A percentile compares a stretch with the other conserved stretches of the same genome.
Conservation (phyloP, 768 basidiomycete species). For the Tricholoma saponaceum region DNA sequence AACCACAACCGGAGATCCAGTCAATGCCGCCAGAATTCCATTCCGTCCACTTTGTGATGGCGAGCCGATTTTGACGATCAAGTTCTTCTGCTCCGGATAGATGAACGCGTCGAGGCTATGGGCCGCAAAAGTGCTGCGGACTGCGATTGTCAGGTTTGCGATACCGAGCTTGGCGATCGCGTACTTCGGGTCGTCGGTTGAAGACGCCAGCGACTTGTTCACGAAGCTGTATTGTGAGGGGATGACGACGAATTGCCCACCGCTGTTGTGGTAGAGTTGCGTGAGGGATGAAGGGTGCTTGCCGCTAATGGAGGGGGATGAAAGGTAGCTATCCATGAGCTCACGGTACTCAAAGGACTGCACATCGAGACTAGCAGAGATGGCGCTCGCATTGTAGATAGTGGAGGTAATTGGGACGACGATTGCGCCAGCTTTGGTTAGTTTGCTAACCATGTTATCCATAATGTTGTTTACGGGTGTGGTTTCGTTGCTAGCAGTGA, state of each 20-base stretch:
- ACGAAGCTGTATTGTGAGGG: not conserved
- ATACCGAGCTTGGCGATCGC: not conserved
- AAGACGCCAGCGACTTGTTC: not conserved
- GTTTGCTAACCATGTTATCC: not conserved
- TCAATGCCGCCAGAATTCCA: not conserved
- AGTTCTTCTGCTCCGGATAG: not conserved
- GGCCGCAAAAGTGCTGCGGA: not conserved
- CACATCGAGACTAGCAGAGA: not conserved
- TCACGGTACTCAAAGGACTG: not conserved
- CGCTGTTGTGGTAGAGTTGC: not conserved
- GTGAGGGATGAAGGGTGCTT: not conserved
- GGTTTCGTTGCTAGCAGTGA: not conserved
- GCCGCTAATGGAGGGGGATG: not conserved
- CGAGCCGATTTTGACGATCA: not conserved
- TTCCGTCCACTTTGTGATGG: not conserved
- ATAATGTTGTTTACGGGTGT: not conserved
- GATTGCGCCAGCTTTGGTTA: not conserved
- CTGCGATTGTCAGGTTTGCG: not conserved
- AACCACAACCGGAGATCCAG: not conserved
- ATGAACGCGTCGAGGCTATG: not conserved
- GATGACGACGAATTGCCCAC: not conserved
- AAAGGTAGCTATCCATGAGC: not conserved
- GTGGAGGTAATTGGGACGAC: not conserved
- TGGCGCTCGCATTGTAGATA: not conserved
- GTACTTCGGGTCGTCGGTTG: not conserved